phyloP scores from a whole-genome alignment of 257 asterid species.

The Cordia subcordata region DNA sequence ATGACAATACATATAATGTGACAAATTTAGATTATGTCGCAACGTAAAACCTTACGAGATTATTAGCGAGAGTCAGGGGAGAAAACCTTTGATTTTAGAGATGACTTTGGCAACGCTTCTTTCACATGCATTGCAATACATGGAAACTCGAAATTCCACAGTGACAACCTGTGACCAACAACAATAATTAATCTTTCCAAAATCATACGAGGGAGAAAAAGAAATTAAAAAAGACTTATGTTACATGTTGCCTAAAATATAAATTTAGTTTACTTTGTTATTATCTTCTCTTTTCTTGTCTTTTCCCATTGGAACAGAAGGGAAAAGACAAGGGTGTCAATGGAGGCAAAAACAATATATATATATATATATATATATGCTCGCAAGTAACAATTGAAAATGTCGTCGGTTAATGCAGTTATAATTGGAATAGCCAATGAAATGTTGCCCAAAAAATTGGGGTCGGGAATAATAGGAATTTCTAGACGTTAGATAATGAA shows the following conservation, averaged over 20 bases:
- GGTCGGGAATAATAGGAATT: too few species aligned
- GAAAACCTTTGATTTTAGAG: constrained; percentile 66
- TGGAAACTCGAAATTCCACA: constrained; percentile 55
- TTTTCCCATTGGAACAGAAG: background rate
- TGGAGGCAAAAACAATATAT: too few species aligned
- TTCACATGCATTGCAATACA: constrained; percentile 92
- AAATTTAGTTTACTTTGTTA: background rate
- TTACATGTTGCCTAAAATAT: background rate
- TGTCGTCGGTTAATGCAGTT: background rate
- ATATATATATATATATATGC: too few species aligned
- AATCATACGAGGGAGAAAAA: background rate
- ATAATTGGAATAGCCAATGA: background rate
- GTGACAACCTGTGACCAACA: constrained; percentile 35
- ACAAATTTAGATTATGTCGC: too few species aligned
- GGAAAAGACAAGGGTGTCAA: background rate
- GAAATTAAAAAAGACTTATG: background rate
- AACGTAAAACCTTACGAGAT: too few species aligned
- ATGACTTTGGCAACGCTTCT: constrained; percentile 61
- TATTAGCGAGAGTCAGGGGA: background rate
- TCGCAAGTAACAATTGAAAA: background rate
- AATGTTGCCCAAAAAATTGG: background rate
- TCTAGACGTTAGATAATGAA: too few species aligned
- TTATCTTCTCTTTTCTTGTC: constrained; percentile 1
- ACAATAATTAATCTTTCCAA: background rate
- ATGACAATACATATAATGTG: too few species aligned